Evolutionary conservation across 768 basidiomycete species (phyloP).

Genomic region (Suillus lakei): DNA sequence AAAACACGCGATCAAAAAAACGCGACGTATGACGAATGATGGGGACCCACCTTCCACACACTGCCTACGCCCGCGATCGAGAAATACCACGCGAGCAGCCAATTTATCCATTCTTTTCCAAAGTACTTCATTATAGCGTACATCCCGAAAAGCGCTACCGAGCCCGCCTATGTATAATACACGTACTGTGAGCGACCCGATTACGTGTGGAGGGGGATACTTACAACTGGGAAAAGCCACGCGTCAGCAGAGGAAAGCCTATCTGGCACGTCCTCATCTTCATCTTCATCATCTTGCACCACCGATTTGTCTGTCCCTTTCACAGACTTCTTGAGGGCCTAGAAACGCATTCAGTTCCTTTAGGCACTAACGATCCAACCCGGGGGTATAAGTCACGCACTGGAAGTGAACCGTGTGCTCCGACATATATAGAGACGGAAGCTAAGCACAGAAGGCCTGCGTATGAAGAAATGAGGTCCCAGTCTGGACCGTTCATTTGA

Average conservation of each 20-base stretch:
- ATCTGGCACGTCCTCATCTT: conserved; percentile 62
- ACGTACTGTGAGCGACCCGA: not conserved
- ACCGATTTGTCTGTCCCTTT: conserved; percentile 1
- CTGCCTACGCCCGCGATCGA: conserved; percentile 66
- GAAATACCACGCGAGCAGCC: conserved; percentile 78
- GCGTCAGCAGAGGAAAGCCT: conserved; percentile 71
- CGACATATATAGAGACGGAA: conserved; percentile 67
- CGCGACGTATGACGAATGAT: not conserved
- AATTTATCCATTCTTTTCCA: conserved; percentile 84
- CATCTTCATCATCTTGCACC: conserved; percentile 50
- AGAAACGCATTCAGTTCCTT: not conserved
- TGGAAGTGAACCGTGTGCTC: conserved; percentile 70
- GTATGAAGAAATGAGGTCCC: conserved; percentile 70
- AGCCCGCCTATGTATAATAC: conserved; percentile 82
- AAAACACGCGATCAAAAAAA: conserved; percentile 1
- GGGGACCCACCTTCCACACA: conserved; percentile 66
- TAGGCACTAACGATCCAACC: not conserved
- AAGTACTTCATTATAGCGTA: conserved; percentile 76
- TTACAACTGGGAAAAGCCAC: conserved; percentile 76
- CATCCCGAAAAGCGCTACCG: conserved; percentile 66
- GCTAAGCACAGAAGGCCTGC: conserved; percentile 71
- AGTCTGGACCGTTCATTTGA: conserved; percentile 41
- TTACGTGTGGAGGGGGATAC: conserved; percentile 28
- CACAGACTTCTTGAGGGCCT: not conserved
- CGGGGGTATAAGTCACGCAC: conserved; percentile 42